Evolutionary conservation across 2,329 filamentous ascomycete genomes (phyloP), one percentile per base, ranked within the genome.

Genomic region (Alternaria incomplexa): DNA sequence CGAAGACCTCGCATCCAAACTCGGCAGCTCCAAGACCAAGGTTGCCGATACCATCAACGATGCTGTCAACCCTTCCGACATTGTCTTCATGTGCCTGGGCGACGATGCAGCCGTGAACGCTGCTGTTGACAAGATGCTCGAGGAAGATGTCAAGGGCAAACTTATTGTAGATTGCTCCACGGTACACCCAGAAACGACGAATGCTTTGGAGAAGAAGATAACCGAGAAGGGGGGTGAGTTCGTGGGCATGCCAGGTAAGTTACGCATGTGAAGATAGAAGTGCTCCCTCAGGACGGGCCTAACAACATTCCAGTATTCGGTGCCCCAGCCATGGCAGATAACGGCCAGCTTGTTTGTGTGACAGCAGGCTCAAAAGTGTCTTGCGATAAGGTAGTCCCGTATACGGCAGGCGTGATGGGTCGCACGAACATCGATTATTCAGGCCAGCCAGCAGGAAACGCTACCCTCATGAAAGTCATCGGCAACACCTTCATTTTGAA

Each of bases 141-240:
- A 86, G 51, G 75, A 81, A 17, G 82, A 88, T 61, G 81, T 92
- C 17, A 84, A 84, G 26, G 89, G 88, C 64, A 97, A 97, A 82
- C 83, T 96, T 15, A 90, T 97, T 69, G 86, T 97, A 30, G 93
- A 97, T 76, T 94, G 91, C 84, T 96, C 92, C 4, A 97, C 93
- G 25, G 88, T 97, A 36, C 91, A 96, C 78, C 93, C 94, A 0
- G 90, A 94, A 58, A 93, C 91, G 5, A 92, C 91, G 1, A 87
- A 92, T 64, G 84, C 84, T 25, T 80, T 93, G 4, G 89, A 89
- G 25, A 83, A 88, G 69, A 83, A 80, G 25, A 82, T 91, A 63
- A 82, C 83, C 12, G 84, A 77, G 2, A 84, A 85, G 23, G 91
- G 91, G 6, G 93, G 87, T 3, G 84, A 89, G 43, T 96, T 97